These are phyloP conservation scores for Cordyceps fumosorosea DNA, from an alignment of 2,329 filamentous ascomycete species.

Conservation along the genomic window DNA sequence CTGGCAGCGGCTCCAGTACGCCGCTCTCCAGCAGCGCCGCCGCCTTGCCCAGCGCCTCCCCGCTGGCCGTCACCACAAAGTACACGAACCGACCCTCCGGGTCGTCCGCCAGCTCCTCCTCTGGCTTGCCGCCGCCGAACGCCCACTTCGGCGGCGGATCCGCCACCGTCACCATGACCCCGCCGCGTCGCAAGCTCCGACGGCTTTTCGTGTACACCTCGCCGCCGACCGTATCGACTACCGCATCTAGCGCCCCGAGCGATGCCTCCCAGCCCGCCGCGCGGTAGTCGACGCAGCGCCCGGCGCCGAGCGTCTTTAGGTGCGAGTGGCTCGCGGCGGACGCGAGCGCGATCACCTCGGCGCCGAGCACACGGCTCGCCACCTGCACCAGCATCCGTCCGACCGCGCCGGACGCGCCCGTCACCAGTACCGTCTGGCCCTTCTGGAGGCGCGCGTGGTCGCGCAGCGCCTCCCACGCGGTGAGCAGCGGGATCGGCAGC, in stretches of 20 bases:
- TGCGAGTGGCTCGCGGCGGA: constrained; percentile 16
- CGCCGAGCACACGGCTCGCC: constrained; percentile 15
- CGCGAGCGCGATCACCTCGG: constrained; percentile 24
- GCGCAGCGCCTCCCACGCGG: constrained; percentile 24
- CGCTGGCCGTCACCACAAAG: constrained; percentile 24
- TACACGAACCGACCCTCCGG: constrained; percentile 22
- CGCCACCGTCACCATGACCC: constrained; percentile 28
- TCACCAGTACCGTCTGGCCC: constrained; percentile 21
- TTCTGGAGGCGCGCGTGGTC: constrained; percentile 15
- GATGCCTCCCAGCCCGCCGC: constrained; percentile 18
- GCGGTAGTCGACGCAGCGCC: constrained; percentile 23
- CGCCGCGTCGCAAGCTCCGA: constrained; percentile 23
- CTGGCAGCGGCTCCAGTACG: constrained; percentile 15
- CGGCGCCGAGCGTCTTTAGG: constrained; percentile 19
- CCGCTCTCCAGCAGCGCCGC: constrained; percentile 20
- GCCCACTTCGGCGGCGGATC: constrained; percentile 30
- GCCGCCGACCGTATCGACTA: constrained; percentile 27
- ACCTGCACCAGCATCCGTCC: constrained; percentile 26
- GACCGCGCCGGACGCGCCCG: constrained; percentile 26
- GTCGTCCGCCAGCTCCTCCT: constrained; percentile 12
- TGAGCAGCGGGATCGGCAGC: constrained; percentile 26
- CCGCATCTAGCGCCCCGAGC: constrained; percentile 21
- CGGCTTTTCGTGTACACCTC: constrained; percentile 23
- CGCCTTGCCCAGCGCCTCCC: constrained; percentile 16
- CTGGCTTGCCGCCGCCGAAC: constrained; percentile 16